Evolutionary conservation across 352 stramenopile genomes (phyloP).

Genomic region (Plasmopara halstedii): DNA sequence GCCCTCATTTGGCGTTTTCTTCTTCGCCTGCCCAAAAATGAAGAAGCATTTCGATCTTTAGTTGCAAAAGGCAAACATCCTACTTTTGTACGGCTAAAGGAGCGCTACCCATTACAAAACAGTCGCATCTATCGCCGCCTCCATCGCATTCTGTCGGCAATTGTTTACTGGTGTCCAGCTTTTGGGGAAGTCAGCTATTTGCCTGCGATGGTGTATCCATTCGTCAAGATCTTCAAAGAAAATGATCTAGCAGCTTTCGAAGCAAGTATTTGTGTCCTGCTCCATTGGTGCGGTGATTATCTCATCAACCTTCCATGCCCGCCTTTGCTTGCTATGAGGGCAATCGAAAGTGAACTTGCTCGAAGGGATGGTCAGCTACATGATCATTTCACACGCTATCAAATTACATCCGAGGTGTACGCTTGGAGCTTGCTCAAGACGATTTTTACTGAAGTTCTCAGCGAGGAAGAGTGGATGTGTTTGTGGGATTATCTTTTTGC

Average conservation of each 20-base stretch:
- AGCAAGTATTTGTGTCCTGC: conserved; percentile 72
- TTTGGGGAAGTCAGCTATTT: conserved; percentile 82
- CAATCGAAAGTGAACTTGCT: conserved; percentile 68
- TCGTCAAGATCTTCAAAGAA: conserved; percentile 78
- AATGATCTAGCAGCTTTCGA: conserved; percentile 89
- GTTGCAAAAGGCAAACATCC: conserved; percentile 72
- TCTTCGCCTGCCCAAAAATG: conserved; percentile 77
- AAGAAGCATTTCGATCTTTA: conserved; percentile 65
- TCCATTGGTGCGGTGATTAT: conserved; percentile 80
- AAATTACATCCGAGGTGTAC: conserved; percentile 55
- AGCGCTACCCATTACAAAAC: conserved; percentile 78
- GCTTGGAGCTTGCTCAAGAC: conserved; percentile 83
- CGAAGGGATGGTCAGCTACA: conserved; percentile 60
- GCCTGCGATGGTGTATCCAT: conserved; percentile 81
- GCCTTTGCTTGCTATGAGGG: conserved; percentile 55
- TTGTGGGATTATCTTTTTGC: conserved; percentile 87
- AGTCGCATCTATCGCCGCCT: conserved; percentile 66
- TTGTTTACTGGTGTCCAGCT: conserved; percentile 89
- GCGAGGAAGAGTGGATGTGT: conserved; percentile 79
- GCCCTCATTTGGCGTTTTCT: conserved; percentile 81
- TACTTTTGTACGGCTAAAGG: conserved; percentile 51
- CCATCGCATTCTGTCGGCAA: conserved; percentile 68
- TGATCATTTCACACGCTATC: conserved; percentile 66
- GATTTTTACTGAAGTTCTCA: conserved; percentile 86
- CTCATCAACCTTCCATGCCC: conserved; percentile 80